Conservation (phyloP, 768 basidiomycete species). For the Pleurotus tuoliensis region DNA sequence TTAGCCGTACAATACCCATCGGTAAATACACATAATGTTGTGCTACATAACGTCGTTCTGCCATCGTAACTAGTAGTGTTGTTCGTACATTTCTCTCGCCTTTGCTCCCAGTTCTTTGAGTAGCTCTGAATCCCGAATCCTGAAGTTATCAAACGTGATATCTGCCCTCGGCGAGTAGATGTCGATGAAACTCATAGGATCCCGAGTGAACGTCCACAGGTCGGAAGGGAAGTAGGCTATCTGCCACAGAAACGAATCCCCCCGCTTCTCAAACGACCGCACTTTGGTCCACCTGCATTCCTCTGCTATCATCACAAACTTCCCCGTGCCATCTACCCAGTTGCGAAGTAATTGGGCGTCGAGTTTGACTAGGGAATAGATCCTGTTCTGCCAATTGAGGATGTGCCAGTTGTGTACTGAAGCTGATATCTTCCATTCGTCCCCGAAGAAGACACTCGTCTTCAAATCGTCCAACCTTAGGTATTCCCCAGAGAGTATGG, state of each 20-base stretch:
- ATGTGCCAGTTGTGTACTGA: conserved; percentile 32
- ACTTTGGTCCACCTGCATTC: conserved; percentile 32
- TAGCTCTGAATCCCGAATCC: conserved; percentile 39
- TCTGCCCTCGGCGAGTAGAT: conserved; percentile 32
- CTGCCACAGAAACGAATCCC: conserved; percentile 7
- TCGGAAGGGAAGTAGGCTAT: conserved; percentile 26
- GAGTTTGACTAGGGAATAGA: conserved; percentile 36
- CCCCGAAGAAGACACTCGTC: conserved; percentile 26
- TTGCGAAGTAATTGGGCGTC: conserved; percentile 34
- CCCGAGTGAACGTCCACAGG: conserved; percentile 19
- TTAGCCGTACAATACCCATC: no score
- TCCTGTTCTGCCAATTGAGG: conserved; percentile 24
- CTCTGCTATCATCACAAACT: conserved; percentile 34
- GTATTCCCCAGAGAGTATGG: conserved; percentile 36
- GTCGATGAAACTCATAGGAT: conserved; percentile 30
- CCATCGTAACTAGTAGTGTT: background rate
- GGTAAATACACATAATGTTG: no score
- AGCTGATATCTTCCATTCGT: conserved; percentile 16
- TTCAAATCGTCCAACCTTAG: conserved; percentile 34
- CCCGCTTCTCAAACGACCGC: conserved; percentile 16
- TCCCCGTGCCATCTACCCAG: conserved; percentile 32
- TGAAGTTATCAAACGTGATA: conserved; percentile 38
- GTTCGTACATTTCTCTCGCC: conserved; percentile 14
- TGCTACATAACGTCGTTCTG: no score
- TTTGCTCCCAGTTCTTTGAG: conserved; percentile 24